These are phyloP conservation scores for Pythium graminicola DNA, from an alignment of 352 stramenopile species.

Conservation along the genomic window DNA sequence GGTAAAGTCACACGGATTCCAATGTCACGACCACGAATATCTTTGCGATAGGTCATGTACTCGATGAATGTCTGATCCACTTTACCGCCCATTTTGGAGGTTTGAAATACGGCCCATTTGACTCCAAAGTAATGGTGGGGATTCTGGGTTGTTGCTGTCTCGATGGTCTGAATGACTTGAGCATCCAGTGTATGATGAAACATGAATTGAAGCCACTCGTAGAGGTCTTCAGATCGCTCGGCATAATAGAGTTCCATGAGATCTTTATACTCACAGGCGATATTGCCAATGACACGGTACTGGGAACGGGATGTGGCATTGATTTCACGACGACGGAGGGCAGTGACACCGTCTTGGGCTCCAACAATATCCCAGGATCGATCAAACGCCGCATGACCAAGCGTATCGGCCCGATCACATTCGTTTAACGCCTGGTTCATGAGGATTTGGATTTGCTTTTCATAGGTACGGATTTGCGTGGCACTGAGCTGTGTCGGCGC, in stretches of 20 bases:
- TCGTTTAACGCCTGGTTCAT: constrained; percentile 5
- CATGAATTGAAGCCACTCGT: constrained; percentile 67
- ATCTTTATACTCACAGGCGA: constrained; percentile 55
- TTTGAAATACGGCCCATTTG: constrained; percentile 71
- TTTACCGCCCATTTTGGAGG: constrained; percentile 51
- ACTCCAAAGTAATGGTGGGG: constrained; percentile 65
- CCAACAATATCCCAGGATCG: constrained; percentile 12
- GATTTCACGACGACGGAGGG: not conserved
- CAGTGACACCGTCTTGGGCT: constrained; percentile 7
- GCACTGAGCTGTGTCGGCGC: not conserved
- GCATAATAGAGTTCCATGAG: constrained; percentile 70
- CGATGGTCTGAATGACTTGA: constrained; percentile 63
- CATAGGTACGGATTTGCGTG: not conserved
- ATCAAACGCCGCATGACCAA: constrained; percentile 2
- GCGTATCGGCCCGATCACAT: constrained; percentile 13
- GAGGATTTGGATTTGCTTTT: constrained; percentile 3
- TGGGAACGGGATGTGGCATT: not conserved
- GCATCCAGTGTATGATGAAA: constrained; percentile 56
- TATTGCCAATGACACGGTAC: constrained; percentile 51
- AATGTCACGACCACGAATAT: constrained; percentile 48
- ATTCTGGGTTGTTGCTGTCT: constrained; percentile 34
- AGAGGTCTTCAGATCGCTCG: constrained; percentile 43
- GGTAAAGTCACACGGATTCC: constrained; percentile 64
- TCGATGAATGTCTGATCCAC: constrained; percentile 69
- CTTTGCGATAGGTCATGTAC: constrained; percentile 65